These are phyloP conservation scores for Gossypium schwendimanii DNA, from an alignment of 441 rosid genomes.

Conservation along the genomic window DNA sequence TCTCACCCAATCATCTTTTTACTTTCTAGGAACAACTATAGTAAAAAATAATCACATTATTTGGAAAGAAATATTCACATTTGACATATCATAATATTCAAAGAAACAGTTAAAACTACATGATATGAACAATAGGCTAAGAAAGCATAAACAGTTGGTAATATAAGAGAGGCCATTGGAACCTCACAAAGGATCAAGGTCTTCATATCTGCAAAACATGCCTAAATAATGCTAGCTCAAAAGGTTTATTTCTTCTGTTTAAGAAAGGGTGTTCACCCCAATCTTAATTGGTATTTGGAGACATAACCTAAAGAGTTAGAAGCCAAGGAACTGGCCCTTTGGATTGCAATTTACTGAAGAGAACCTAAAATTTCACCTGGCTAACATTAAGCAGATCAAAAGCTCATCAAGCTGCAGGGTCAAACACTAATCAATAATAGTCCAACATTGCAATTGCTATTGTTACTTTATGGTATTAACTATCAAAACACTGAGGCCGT, in stretches of 20 bases:
- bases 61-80: too few relatives aligned
- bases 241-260: not conserved
- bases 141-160: not conserved
- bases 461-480: not conserved
- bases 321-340: not conserved
- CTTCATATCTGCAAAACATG: slow-evolving; percentile 4
- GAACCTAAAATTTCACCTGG: not conserved
- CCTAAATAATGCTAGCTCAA: not conserved
- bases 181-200: not conserved
- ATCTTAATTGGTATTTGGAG: not conserved
- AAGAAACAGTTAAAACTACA: not conserved
- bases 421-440: slow-evolving; percentile 1
- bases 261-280: not conserved
- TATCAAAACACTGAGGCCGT: not conserved
- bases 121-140: not conserved
- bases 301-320: not conserved
- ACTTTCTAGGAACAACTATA: not conserved
- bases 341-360: not conserved
- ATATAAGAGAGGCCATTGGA: not conserved
- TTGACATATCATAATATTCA: not conserved
- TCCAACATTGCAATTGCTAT: not conserved
- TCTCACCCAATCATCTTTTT: not conserved
- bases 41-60: too few relatives aligned
- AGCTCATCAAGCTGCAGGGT: not conserved
- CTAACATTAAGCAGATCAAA: not conserved